A percentile compares a stretch with the other conserved stretches of the same genome.
These are phyloP conservation scores for Fusarium sp. DNA, from an alignment of 2,329 filamentous ascomycete species.

Conservation along the genomic window DNA sequence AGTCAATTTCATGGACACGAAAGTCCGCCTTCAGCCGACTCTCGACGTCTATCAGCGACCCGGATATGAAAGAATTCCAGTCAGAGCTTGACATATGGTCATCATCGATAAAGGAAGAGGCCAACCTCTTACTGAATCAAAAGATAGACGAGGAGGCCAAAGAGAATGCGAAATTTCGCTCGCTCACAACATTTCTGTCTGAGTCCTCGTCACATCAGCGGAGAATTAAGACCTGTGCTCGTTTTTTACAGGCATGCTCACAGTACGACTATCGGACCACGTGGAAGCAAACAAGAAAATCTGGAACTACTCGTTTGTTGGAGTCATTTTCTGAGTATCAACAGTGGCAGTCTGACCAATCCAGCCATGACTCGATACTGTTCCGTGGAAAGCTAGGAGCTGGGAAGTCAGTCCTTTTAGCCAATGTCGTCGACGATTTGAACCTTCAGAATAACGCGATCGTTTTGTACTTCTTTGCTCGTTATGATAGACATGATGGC, in stretches of 20 bases:
- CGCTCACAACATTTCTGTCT: background rate
- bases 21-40: slow-evolving; percentile 48
- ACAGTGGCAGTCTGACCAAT: slow-evolving; percentile 15
- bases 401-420: slow-evolving; percentile 56
- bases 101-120: slow-evolving; percentile 48
- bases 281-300: slow-evolving; percentile 55
- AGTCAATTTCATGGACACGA: slow-evolving; percentile 46
- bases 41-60: slow-evolving; percentile 43
- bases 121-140: slow-evolving; percentile 38
- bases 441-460: slow-evolving; percentile 19
- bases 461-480: slow-evolving; percentile 47
- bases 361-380: slow-evolving; percentile 43
- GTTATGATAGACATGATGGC: slow-evolving; percentile 44
- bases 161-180: slow-evolving; percentile 39
- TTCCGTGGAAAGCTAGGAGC: slow-evolving; percentile 54
- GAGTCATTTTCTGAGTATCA: slow-evolving; percentile 10
- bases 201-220: background rate
- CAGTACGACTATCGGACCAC: slow-evolving; percentile 51
- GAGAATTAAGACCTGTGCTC: slow-evolving; percentile 26
- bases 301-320: slow-evolving; percentile 47
- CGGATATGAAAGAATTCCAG: slow-evolving; percentile 46
- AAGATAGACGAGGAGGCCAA: slow-evolving; percentile 26
- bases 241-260: slow-evolving; percentile 53
- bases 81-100: slow-evolving; percentile 49
- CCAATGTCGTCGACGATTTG: slow-evolving; percentile 55